A percentile compares a stretch with the other conserved stretches of the same genome.
Evolutionary conservation across 352 stramenopile genomes (phyloP).

Genomic region (Phytopythium cucurbitacearum): DNA sequence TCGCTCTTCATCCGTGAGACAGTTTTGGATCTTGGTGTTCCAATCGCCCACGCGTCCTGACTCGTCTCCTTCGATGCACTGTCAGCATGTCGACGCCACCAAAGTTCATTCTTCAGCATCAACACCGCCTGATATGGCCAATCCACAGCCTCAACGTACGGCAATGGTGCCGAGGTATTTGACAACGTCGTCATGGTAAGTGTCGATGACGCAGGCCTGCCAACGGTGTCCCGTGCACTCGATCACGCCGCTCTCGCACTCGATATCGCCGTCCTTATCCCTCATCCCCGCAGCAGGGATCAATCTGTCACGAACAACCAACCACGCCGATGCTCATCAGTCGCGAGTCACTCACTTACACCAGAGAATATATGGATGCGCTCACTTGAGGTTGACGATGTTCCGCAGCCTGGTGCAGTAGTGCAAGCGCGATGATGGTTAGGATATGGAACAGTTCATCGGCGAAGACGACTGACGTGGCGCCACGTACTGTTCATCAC

Average conservation of each 20-base stretch:
- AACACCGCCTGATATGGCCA: no score
- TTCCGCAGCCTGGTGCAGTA: slow-evolving; percentile 56
- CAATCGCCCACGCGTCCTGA: slow-evolving; percentile 67
- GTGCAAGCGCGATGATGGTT: background rate
- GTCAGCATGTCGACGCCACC: background rate
- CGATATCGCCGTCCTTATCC: slow-evolving; percentile 49
- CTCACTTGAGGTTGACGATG: slow-evolving; percentile 63
- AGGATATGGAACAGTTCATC: background rate
- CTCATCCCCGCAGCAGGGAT: slow-evolving; percentile 70
- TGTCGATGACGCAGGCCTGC: slow-evolving; percentile 71
- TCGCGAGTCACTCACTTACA: slow-evolving; percentile 6
- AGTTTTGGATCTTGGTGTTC: slow-evolving; percentile 66
- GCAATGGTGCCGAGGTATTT: slow-evolving; percentile 75
- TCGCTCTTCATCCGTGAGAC: slow-evolving; percentile 57
- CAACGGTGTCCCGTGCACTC: slow-evolving; percentile 77
- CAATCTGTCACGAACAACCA: slow-evolving; percentile 24
- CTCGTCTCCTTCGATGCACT: slow-evolving; percentile 79
- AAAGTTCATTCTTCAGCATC: background rate
- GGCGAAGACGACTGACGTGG: background rate
- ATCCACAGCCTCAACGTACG: slow-evolving; percentile 22
- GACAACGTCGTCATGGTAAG: slow-evolving; percentile 61
- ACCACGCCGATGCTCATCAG: background rate
- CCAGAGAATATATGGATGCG: background rate
- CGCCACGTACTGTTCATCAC: slow-evolving; percentile 44
- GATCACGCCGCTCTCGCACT: slow-evolving; percentile 54